A percentile compares a stretch with the other conserved stretches of the same genome.
Evolutionary conservation across 2,329 filamentous ascomycete species (phyloP).

Genomic region (Pleurostoma richardsiae): DNA sequence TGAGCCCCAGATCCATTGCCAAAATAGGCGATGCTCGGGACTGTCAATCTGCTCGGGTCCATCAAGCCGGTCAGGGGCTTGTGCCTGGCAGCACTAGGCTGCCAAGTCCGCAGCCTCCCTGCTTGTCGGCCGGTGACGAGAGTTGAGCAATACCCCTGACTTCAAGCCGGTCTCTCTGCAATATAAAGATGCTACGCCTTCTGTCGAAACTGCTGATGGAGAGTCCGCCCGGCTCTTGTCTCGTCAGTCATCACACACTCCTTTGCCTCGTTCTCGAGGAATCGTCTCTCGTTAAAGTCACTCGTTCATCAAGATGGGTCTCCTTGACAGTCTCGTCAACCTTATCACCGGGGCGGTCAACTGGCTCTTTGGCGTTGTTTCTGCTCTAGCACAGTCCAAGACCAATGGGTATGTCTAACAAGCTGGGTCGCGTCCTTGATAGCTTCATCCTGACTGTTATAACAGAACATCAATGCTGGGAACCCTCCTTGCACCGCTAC

Average conservation of each 20-base stretch:
- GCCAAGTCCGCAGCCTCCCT: no score
- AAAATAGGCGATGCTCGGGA: no score
- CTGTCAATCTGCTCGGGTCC: no score
- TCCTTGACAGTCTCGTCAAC: conserved; percentile 9
- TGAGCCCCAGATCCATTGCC: no score
- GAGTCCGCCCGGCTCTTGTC: no score
- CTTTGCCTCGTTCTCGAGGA: conserved; percentile 1
- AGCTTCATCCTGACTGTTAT: background rate
- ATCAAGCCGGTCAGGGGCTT: no score
- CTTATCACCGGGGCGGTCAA: conserved; percentile 5
- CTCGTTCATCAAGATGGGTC: conserved; percentile 15
- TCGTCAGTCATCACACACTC: background rate
- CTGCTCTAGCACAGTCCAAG: conserved; percentile 21
- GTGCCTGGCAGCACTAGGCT: no score
- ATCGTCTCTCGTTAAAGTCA: background rate
- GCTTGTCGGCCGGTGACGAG: no score
- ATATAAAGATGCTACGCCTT: no score
- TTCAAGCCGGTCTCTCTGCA: no score
- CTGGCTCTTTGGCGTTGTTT: conserved; percentile 14
- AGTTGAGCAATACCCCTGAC: no score
- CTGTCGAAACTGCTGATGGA: no score
- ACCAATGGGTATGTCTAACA: conserved; percentile 30
- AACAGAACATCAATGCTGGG: conserved; percentile 33
- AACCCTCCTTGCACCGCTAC: conserved; percentile 27
- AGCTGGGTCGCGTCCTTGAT: background rate